Evolutionary conservation across 306 rosid species (phyloP).

Genomic region (Malus sieversii): DNA sequence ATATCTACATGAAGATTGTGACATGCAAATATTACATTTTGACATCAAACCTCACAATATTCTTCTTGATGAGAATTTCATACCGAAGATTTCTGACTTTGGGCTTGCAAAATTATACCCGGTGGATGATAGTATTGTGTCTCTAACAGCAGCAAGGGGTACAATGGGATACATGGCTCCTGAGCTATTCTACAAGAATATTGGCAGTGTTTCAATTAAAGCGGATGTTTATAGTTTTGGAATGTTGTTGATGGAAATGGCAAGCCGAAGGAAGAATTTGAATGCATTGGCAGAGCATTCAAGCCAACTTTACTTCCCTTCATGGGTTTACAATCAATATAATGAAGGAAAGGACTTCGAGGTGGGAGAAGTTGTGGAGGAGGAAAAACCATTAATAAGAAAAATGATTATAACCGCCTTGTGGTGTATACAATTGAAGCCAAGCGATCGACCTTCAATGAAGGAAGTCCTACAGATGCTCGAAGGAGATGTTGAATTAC

Average conservation of each 20-base stretch:
- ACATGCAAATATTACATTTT: constrained; percentile 3
- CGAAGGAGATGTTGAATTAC: neutral
- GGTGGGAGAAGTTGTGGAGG: neutral
- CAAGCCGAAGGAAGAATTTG: neutral
- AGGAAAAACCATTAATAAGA: neutral
- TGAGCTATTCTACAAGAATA: neutral
- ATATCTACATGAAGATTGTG: neutral
- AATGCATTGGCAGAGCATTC: neutral
- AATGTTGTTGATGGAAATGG: neutral
- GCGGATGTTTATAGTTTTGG: neutral
- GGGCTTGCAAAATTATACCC: neutral
- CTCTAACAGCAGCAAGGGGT: neutral
- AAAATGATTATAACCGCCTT: neutral
- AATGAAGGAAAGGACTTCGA: too few species aligned
- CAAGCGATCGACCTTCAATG: constrained; percentile 4
- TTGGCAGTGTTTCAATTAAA: neutral
- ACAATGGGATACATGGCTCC: neutral
- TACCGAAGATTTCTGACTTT: neutral
- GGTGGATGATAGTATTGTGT: neutral
- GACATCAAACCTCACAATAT: constrained; percentile 7
- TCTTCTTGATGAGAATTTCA: neutral
- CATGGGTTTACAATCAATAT: too few species aligned
- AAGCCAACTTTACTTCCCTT: too few species aligned
- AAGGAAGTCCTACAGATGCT: neutral
- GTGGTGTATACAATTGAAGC: neutral